A percentile compares a stretch with the other conserved stretches of the same genome.
These are phyloP conservation scores for Diplodia sapinea DNA, from an alignment of 2,329 filamentous ascomycete species.

Conservation along the genomic window DNA sequence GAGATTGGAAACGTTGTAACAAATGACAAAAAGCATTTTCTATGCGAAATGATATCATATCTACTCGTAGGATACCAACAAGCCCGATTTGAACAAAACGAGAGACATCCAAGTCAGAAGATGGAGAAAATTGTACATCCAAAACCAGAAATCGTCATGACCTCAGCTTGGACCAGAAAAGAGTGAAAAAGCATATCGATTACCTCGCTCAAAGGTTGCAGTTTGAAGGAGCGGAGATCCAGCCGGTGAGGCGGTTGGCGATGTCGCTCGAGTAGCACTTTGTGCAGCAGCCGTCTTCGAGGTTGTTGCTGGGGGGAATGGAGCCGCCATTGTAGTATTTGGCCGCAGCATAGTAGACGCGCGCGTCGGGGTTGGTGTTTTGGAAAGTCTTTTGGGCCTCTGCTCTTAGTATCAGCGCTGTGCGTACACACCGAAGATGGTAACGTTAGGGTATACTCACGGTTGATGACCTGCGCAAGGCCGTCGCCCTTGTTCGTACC, in stretches of 20 bases:
- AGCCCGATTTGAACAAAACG: background rate
- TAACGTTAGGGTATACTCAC: slow-evolving; percentile 14
- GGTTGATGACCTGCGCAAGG: slow-evolving; percentile 48
- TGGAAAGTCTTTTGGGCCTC: background rate
- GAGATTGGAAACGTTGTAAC: background rate
- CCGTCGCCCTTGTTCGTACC: slow-evolving; percentile 53
- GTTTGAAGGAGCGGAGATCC: slow-evolving; percentile 39
- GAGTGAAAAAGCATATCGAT: background rate
- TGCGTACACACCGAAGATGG: background rate
- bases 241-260: slow-evolving; percentile 56
- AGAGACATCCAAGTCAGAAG: background rate
- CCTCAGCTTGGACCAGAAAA: background rate
- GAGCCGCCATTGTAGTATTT: slow-evolving; percentile 59
- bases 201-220: slow-evolving; percentile 34
- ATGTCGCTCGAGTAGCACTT: slow-evolving; percentile 60
- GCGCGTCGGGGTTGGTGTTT: slow-evolving; percentile 37
- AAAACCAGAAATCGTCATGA: background rate
- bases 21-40: background rate
- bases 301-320: slow-evolving; percentile 45
- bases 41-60: background rate
- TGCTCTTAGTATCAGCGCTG: background rate
- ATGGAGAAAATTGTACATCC: background rate
- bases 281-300: slow-evolving; percentile 53
- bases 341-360: slow-evolving; percentile 55
- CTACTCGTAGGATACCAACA: background rate